Conservation (phyloP, 257 asterid species). For the Anisodus tanguticus region DNA sequence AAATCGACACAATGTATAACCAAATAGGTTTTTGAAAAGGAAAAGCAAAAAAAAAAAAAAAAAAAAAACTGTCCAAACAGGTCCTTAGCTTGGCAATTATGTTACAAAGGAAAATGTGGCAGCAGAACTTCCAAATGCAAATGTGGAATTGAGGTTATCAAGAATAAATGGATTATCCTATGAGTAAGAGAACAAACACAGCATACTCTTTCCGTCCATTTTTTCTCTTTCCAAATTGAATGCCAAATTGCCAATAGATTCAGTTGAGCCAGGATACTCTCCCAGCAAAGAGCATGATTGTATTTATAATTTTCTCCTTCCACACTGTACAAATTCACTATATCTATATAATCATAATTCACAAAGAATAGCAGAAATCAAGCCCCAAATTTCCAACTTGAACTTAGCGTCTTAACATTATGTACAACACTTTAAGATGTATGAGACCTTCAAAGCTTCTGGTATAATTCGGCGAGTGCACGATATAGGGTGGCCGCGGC, state of each 20-base stretch:
- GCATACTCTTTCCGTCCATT: not conserved
- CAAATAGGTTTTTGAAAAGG: too few relatives aligned
- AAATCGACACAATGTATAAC: too few relatives aligned
- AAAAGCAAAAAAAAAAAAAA: too few relatives aligned
- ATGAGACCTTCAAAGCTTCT: conserved; percentile 42
- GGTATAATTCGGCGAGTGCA: conserved; percentile 68
- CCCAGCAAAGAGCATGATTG: conserved; percentile 4
- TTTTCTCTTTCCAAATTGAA: not conserved
- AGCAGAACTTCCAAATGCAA: not conserved
- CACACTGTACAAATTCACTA: conserved; percentile 20
- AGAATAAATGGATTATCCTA: not conserved
- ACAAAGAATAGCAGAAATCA: conserved; percentile 24
- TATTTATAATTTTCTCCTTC: conserved; percentile 8
- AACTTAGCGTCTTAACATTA: not conserved
- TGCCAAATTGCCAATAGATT: conserved; percentile 1
- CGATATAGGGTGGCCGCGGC: conserved; percentile 89
- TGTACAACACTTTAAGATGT: not conserved
- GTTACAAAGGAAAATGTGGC: not conserved
- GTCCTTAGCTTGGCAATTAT: not conserved
- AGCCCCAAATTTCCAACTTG: not conserved
- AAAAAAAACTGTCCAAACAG: too few relatives aligned
- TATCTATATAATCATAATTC: conserved; percentile 21
- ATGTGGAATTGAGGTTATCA: not conserved
- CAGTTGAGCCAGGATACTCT: not conserved
- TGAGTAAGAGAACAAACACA: not conserved